These are phyloP conservation scores for Trichoderma pleuroti DNA, from an alignment of 2,329 filamentous ascomycete species.

Conservation along the genomic window DNA sequence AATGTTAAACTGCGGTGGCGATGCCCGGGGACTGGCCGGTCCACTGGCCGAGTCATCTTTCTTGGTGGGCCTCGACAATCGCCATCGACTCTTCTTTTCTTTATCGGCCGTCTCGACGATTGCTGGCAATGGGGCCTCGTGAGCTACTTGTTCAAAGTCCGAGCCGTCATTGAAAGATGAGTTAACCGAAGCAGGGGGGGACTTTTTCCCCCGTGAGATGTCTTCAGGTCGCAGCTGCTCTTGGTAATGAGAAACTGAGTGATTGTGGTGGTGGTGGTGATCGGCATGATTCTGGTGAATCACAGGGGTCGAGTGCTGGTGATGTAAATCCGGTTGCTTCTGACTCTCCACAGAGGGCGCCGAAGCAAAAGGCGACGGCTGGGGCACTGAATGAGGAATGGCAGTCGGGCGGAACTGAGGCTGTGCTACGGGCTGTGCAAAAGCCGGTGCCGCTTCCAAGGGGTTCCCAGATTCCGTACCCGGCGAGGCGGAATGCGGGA, in stretches of 20 bases:
- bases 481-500: conserved; percentile 51
- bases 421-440: conserved; percentile 18
- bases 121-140: conserved; percentile 48
- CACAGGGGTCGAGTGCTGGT: conserved; percentile 20
- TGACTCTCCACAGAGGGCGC: conserved; percentile 6
- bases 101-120: conserved; percentile 44
- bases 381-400: conserved; percentile 14
- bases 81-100: conserved; percentile 68
- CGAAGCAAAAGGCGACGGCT: conserved; percentile 10
- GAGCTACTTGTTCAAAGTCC: conserved; percentile 65
- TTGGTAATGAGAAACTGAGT: conserved; percentile 46
- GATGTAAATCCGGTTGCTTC: conserved; percentile 23
- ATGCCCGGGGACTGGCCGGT: conserved; percentile 36
- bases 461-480: conserved; percentile 45
- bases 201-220: conserved; percentile 62
- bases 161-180: conserved; percentile 79
- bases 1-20: conserved; percentile 46
- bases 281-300: conserved; percentile 28
- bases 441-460: conserved; percentile 34
- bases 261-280: conserved; percentile 41
- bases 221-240: conserved; percentile 42
- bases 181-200: conserved; percentile 72
- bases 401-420: conserved; percentile 21
- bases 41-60: conserved; percentile 52
- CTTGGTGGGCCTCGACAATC: conserved; percentile 59